Evolutionary conservation across 208 protist species (phyloP).

Genomic region (Phytomonas sp.): DNA sequence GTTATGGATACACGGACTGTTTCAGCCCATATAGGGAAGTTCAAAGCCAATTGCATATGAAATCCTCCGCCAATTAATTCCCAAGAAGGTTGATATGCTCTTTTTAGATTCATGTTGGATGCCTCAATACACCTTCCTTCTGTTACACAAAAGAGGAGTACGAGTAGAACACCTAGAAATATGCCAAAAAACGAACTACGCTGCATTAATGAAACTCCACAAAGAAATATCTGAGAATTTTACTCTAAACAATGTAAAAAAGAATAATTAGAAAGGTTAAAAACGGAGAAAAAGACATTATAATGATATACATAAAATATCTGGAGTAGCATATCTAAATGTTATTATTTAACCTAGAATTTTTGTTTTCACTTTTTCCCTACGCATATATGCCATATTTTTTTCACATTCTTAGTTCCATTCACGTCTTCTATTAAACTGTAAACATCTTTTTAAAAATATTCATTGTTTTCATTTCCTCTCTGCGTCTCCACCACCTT

Average conservation of each 20-base stretch:
- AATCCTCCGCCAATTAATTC: conserved; percentile 47
- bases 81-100: conserved; percentile 11
- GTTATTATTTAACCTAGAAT: background rate
- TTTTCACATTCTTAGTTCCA: background rate
- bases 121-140: background rate
- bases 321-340: background rate
- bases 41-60: conserved; percentile 69
- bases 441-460: background rate
- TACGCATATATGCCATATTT: background rate
- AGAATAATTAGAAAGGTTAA: background rate
- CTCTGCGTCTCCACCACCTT: background rate
- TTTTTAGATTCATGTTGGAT: background rate
- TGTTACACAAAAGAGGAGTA: conserved; percentile 1
- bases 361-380: background rate
- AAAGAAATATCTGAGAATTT: background rate
- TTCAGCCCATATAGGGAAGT: conserved; percentile 28
- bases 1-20: conserved; percentile 25
- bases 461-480: background rate
- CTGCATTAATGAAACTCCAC: background rate
- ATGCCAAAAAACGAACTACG: background rate
- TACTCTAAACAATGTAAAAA: background rate
- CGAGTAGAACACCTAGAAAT: background rate
- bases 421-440: background rate
- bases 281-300: background rate
- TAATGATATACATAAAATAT: background rate